phyloP scores from a whole-genome alignment of 140 eudicot genomes.

The Cichorium intybus region DNA sequence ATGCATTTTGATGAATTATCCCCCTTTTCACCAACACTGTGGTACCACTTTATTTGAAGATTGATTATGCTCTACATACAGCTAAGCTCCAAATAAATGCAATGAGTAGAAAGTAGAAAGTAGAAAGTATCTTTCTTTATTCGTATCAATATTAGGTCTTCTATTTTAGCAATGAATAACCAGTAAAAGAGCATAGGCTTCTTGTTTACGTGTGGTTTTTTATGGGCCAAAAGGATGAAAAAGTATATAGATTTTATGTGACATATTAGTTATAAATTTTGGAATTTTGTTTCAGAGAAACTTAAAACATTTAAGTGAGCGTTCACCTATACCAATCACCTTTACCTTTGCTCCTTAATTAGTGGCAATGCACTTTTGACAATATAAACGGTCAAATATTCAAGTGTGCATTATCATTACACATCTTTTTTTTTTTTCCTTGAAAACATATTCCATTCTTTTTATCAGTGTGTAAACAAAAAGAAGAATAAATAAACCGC shows the following conservation, averaged over 20 bases:
- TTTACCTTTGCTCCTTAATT: conserved; percentile 42
- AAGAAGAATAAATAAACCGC: conserved; percentile 11
- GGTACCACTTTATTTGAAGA: conserved; percentile 38
- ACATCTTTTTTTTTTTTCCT: conserved; percentile 21
- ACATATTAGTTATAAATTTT: background rate
- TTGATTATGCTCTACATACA: conserved; percentile 43
- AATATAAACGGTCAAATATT: conserved; percentile 26
- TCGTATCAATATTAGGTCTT: conserved; percentile 18
- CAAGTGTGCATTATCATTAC: conserved; percentile 29
- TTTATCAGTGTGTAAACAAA: conserved; percentile 24
- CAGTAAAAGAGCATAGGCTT: background rate
- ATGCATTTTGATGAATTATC: conserved; percentile 37
- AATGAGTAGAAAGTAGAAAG: conserved; percentile 16
- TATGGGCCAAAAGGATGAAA: background rate
- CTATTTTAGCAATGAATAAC: background rate
- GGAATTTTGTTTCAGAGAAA: conserved; percentile 7
- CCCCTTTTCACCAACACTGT: conserved; percentile 36
- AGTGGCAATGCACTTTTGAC: conserved; percentile 37
- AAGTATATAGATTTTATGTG: background rate
- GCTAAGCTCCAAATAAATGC: conserved; percentile 43
- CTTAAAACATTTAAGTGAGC: conserved; percentile 13
- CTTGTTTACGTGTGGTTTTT: background rate
- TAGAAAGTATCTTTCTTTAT: conserved; percentile 18
- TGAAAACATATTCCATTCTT: conserved; percentile 35
- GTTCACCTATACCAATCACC: conserved; percentile 37